Evolutionary conservation across 805 yeast species (phyloP), one percentile per base, ranked within the genome.

Genomic region (Candida hungchunana): DNA sequence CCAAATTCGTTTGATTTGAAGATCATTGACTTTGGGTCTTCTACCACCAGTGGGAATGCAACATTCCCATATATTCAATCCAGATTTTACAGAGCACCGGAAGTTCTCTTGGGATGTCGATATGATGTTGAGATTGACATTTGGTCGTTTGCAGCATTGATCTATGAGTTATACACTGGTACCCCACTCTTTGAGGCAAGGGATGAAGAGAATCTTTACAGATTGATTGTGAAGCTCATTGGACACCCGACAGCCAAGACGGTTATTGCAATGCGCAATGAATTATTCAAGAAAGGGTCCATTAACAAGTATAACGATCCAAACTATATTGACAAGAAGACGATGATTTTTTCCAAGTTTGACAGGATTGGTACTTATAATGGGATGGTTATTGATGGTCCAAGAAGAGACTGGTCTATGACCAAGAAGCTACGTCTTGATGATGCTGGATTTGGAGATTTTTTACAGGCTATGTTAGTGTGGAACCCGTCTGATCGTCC

Each of bases 61-160:
- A 76, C 84, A 1, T 90, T 82, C 45, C 80, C 93, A 18, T 86
- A 86, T 55, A 87, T 86, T 36, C 93, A 93, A 60, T 82, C 90
- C 1, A 57, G 94, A 32, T 83, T 76, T 48, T 83, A 83, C 52
- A 59, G 94, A 34, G 87, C 93, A 0, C 94, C 94, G 0, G 94
- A 83, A 51, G 80, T 83, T 5, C 60, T 79, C 9, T 37, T 83
- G 4, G 93, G 90, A 1, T 73, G 82, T 9, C 62, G 76, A 22
- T 82, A 82, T 65, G 52, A 83, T 11, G 85, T 95, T 0, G 81
- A 89, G 17, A 87, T 86, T 44, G 96, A 86, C 59, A 81, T 87
- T 58, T 86, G 96, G 96, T 84, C 95, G 9, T 86, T 90, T 6
- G 94, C 90, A 8, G 81, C 93, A 50, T 81, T 86, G 40, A 70